Conservation (phyloP, 805 yeast genomes). For the Zygoascus biomembranicola region DNA sequence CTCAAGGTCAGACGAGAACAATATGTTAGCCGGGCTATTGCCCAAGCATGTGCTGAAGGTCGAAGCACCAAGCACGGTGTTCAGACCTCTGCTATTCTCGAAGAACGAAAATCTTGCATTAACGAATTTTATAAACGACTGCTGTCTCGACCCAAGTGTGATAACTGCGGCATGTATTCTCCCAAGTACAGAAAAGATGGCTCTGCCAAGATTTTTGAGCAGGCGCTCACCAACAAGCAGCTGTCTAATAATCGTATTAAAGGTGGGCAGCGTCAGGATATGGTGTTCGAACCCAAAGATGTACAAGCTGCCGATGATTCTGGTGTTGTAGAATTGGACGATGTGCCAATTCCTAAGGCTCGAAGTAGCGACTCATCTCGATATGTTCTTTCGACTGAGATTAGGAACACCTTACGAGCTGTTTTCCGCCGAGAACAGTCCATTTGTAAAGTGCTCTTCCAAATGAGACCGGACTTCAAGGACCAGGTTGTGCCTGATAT, state of each 20-base stretch:
- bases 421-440: slow-evolving; percentile 69
- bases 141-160: slow-evolving; percentile 78
- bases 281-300: slow-evolving; percentile 38
- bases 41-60: slow-evolving; percentile 68
- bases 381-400: slow-evolving; percentile 81
- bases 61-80: slow-evolving; percentile 59
- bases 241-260: slow-evolving; percentile 65
- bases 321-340: slow-evolving; percentile 21
- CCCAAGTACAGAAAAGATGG: slow-evolving; percentile 96
- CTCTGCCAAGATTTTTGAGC: slow-evolving; percentile 83
- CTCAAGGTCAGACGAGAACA: slow-evolving; percentile 53
- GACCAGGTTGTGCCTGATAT: slow-evolving; percentile 56
- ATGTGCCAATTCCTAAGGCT: slow-evolving; percentile 36
- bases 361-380: slow-evolving; percentile 63
- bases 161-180: slow-evolving; percentile 91
- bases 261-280: slow-evolving; percentile 66
- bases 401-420: slow-evolving; percentile 65
- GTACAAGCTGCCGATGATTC: slow-evolving; percentile 28
- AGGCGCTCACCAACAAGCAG: slow-evolving; percentile 76
- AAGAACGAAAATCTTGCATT: slow-evolving; percentile 66
- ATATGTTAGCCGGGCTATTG: slow-evolving; percentile 64
- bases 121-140: slow-evolving; percentile 69
- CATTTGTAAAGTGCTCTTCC: slow-evolving; percentile 66
- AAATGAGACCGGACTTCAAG: slow-evolving; percentile 58
- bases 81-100: slow-evolving; percentile 75